phyloP scores from a whole-genome alignment of 331 rosid species.

The Quercus tomentella region DNA sequence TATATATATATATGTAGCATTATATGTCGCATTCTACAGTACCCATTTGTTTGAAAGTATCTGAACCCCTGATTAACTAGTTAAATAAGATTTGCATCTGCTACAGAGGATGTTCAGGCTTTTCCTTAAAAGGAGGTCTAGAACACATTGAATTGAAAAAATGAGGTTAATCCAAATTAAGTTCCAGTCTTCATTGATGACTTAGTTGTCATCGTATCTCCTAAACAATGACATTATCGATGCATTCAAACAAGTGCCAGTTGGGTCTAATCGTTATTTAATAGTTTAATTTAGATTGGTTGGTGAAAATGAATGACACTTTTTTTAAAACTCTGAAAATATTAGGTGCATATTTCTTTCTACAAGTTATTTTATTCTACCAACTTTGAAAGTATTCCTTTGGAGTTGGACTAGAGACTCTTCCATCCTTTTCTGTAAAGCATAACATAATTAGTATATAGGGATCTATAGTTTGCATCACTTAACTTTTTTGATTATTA shows the following conservation, averaged over 20 bases:
- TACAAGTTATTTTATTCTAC: neutral
- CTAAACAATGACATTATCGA: constrained; percentile 20
- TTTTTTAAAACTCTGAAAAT: neutral
- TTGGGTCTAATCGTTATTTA: constrained; percentile 43
- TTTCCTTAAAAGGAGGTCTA: no score
- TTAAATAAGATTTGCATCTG: no score
- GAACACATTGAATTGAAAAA: no score
- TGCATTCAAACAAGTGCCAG: constrained; percentile 42
- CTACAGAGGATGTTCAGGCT: no score
- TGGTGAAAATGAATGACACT: constrained; percentile 8
- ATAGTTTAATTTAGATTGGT: constrained; percentile 27
- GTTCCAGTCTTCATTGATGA: neutral
- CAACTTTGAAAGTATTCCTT: neutral
- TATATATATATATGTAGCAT: no score
- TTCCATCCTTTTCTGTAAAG: neutral
- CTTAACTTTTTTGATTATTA: neutral
- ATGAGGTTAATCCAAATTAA: neutral
- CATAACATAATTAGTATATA: neutral
- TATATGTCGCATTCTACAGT: no score
- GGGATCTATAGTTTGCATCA: neutral
- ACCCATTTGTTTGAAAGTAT: no score
- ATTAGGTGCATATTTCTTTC: neutral
- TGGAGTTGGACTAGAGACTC: neutral
- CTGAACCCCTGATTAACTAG: no score
- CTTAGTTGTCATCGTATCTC: constrained; percentile 27